Conservation (phyloP, 2,329 filamentous ascomycete species). For the Drechslera avenae region DNA sequence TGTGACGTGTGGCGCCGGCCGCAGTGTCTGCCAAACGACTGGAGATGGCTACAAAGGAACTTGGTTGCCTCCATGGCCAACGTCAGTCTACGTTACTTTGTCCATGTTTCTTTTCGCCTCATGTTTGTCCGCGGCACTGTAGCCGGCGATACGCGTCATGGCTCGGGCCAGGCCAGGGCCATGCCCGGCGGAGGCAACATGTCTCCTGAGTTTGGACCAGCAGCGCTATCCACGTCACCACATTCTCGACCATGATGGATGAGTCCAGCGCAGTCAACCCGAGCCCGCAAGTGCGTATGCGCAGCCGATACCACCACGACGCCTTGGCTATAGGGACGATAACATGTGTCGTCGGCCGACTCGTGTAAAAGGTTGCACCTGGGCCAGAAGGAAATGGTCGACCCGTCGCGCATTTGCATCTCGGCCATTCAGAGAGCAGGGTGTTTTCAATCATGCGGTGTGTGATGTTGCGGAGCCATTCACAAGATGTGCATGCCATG, state of each 20-base stretch:
- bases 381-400: background rate
- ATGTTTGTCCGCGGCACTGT: background rate
- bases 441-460: background rate
- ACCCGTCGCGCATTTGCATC: background rate
- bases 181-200: slow-evolving; percentile 19
- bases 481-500: slow-evolving; percentile 6
- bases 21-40: slow-evolving; percentile 2
- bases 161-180: slow-evolving; percentile 12
- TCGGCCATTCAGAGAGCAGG: background rate
- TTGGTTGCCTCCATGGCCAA: background rate
- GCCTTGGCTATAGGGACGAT: background rate
- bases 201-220: slow-evolving; percentile 26
- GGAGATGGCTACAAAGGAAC: background rate
- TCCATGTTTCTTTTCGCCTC: background rate
- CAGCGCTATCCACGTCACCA: slow-evolving; percentile 29
- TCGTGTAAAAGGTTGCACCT: background rate
- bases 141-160: slow-evolving; percentile 14
- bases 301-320: background rate
- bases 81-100: background rate
- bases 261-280: background rate
- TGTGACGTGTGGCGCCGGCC: background rate
- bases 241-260: slow-evolving; percentile 11
- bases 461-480: slow-evolving; percentile 7
- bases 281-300: background rate
- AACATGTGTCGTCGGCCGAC: slow-evolving; percentile 4